Evolutionary conservation across 208 protist species (phyloP).

Genomic region (Endotrypanum monterogeii): DNA sequence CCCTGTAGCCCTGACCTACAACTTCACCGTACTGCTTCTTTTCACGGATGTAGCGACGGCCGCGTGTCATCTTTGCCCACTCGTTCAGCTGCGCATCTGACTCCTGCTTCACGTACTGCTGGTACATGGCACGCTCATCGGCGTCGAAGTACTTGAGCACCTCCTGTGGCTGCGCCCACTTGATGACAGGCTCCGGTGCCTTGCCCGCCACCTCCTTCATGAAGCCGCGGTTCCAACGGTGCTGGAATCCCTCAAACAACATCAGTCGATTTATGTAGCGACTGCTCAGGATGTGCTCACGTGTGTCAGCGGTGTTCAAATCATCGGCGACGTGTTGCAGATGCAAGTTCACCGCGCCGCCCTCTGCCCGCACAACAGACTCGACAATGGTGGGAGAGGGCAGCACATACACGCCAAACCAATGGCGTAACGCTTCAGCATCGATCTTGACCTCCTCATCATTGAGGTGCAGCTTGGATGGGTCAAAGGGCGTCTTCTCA

Average conservation of each 20-base stretch:
- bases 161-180: slow-evolving; percentile 65
- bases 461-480: slow-evolving; percentile 27
- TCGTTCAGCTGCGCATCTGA: slow-evolving; percentile 55
- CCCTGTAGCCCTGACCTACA: slow-evolving; percentile 39
- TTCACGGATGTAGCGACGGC: slow-evolving; percentile 69
- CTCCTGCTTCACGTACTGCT: slow-evolving; percentile 73
- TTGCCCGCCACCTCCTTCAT: slow-evolving; percentile 47
- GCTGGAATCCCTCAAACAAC: slow-evolving; percentile 64
- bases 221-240: slow-evolving; percentile 69
- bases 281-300: slow-evolving; percentile 83
- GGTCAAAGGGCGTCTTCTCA: slow-evolving; percentile 84
- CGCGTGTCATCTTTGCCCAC: slow-evolving; percentile 51
- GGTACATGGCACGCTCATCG: slow-evolving; percentile 84
- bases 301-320: slow-evolving; percentile 62
- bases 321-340: slow-evolving; percentile 66
- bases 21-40: slow-evolving; percentile 77
- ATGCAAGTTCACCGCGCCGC: slow-evolving; percentile 48
- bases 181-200: slow-evolving; percentile 77
- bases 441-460: slow-evolving; percentile 77
- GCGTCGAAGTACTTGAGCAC: slow-evolving; percentile 70
- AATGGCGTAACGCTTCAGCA: slow-evolving; percentile 74
- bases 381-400: slow-evolving; percentile 81
- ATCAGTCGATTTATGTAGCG: slow-evolving; percentile 83
- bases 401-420: slow-evolving; percentile 89
- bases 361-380: slow-evolving; percentile 42